These are phyloP conservation scores for Eucalyptus erythrocorys DNA, from an alignment of 345 rosid genomes.

Conservation along the genomic window DNA sequence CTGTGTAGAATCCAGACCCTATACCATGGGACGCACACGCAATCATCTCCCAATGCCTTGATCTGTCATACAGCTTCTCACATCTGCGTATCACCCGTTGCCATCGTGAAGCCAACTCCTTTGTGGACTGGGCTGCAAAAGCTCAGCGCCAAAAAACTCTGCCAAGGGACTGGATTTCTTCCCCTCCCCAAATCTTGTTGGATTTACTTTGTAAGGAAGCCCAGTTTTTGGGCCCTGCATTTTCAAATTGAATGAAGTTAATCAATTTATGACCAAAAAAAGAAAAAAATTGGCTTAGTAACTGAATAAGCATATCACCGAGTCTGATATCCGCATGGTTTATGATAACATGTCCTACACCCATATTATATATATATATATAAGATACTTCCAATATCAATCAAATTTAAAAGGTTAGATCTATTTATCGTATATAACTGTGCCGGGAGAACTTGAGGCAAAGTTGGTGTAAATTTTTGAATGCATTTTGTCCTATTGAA, in stretches of 20 bases:
- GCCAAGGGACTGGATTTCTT: background rate
- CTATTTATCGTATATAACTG: rapidly evolving
- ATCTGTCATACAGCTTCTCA: background rate
- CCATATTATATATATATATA: too few relatives aligned
- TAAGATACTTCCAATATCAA: too few relatives aligned
- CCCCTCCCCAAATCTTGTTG: background rate
- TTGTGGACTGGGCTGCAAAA: background rate
- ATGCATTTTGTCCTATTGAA: too few relatives aligned
- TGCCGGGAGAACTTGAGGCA: too few relatives aligned
- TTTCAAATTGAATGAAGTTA: background rate
- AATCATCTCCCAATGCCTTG: background rate
- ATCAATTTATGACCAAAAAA: background rate
- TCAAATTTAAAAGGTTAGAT: too few relatives aligned
- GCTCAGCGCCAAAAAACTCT: background rate
- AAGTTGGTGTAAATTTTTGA: too few relatives aligned
- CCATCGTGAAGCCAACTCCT: background rate
- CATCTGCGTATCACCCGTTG: rapidly evolving
- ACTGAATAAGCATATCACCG: too few relatives aligned
- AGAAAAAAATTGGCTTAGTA: too few relatives aligned
- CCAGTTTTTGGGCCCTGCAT: rapidly evolving
- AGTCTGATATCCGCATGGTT: too few relatives aligned
- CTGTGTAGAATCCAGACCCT: too few relatives aligned
- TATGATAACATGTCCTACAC: too few relatives aligned
- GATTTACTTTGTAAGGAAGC: background rate
- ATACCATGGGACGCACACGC: background rate